Conservation (phyloP, 495 filamentous ascomycete genomes). For the Copromyces sp. region DNA sequence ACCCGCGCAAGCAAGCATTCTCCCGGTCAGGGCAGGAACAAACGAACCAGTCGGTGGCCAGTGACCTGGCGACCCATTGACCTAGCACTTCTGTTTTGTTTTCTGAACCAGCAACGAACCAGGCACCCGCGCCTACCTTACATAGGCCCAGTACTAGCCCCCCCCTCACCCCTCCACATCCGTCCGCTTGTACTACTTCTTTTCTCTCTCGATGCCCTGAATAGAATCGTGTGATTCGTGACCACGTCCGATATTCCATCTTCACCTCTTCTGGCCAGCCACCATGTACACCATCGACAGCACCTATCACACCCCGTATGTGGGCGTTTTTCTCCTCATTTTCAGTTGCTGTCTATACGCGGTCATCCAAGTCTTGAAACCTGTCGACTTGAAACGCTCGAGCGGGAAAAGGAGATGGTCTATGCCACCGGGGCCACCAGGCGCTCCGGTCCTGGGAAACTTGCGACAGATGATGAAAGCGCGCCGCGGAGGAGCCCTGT, state of each 20-base stretch:
- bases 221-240: not conserved
- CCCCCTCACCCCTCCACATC: not conserved
- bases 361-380: not conserved
- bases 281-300: constrained; percentile 1
- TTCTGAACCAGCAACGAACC: too few relatives aligned
- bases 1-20: too few relatives aligned
- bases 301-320: constrained; percentile 1
- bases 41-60: too few relatives aligned
- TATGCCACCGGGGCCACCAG: not conserved
- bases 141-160: too few relatives aligned
- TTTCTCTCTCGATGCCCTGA: constrained; percentile 1
- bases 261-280: constrained; percentile 1
- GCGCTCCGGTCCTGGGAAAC: constrained; percentile 1
- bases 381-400: constrained; percentile 2
- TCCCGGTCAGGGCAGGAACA: too few relatives aligned
- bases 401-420: constrained; percentile 1
- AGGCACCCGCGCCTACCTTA: too few relatives aligned
- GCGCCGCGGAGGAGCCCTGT: constrained; percentile 2
- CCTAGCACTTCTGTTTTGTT: not conserved
- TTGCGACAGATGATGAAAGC: not conserved
- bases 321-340: constrained; percentile 1
- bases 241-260: constrained; percentile 1
- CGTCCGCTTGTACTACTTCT: not conserved
- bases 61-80: not conserved
- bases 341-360: not conserved